phyloP scores from a whole-genome alignment of 208 protist species.

The Spironucleus salmonicida region DNA sequence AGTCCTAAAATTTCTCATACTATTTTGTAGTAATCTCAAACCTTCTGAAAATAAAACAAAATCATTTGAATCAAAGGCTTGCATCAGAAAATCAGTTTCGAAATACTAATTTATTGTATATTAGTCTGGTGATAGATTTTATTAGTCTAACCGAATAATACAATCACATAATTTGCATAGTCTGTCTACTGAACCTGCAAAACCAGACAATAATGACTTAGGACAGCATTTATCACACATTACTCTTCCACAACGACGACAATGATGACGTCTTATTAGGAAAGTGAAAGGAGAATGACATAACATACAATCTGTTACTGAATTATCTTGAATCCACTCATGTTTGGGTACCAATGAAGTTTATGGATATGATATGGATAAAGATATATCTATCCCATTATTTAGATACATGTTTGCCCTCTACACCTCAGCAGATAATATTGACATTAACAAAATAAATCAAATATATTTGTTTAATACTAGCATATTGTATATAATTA shows the following conservation, averaged over 20 bases:
- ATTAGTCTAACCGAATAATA: too few relatives aligned
- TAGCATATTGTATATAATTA: too few relatives aligned
- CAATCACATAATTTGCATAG: constrained; percentile 27
- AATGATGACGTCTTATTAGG: constrained; percentile 41
- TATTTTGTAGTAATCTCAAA: too few relatives aligned
- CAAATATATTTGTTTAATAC: too few relatives aligned
- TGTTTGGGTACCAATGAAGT: background rate
- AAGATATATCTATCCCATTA: constrained; percentile 3
- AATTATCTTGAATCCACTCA: constrained; percentile 36
- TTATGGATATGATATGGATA: constrained; percentile 22
- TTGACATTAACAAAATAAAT: too few relatives aligned
- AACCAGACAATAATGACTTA: background rate
- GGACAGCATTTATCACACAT: constrained; percentile 33
- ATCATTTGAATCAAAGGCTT: too few relatives aligned
- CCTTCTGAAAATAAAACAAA: too few relatives aligned
- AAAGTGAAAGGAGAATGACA: constrained; percentile 36
- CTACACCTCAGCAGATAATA: background rate
- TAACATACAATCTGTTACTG: constrained; percentile 3
- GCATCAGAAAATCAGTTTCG: too few relatives aligned
- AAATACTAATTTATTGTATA: too few relatives aligned
- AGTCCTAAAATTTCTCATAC: too few relatives aligned
- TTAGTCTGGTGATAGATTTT: too few relatives aligned
- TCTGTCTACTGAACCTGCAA: background rate
- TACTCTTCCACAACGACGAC: constrained; percentile 36
- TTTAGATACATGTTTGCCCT: background rate